These are phyloP conservation scores for Biscutella laevigata DNA, from an alignment of 441 rosid species.

Conservation along the genomic window DNA sequence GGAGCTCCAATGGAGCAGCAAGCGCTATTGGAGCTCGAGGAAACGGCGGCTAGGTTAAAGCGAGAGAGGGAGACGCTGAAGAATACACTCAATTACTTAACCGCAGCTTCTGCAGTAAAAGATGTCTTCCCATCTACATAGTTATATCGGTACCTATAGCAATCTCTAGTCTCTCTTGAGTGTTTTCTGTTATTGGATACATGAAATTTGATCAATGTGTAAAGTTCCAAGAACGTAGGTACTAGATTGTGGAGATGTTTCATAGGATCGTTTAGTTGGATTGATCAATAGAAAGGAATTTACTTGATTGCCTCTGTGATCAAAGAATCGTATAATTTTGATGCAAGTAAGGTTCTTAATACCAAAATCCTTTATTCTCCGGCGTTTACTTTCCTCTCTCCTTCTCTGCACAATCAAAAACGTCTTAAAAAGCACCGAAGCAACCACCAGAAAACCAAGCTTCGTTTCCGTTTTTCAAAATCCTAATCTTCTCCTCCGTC, in stretches of 20 bases:
- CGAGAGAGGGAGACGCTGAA: slow-evolving; percentile 85
- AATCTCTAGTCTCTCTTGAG: background rate
- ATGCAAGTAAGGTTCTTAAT: background rate
- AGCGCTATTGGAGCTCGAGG: slow-evolving; percentile 80
- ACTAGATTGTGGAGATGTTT: slow-evolving; percentile 12
- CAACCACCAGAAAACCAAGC: slow-evolving; percentile 7
- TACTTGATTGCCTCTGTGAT: background rate
- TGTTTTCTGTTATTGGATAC: slow-evolving; percentile 6
- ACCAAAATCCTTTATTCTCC: background rate
- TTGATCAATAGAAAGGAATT: background rate
- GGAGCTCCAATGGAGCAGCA: slow-evolving; percentile 93
- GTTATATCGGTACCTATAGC: background rate
- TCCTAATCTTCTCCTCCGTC: slow-evolving; percentile 18
- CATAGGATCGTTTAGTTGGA: slow-evolving; percentile 17
- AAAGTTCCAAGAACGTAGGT: slow-evolving; percentile 15
- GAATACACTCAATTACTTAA: slow-evolving; percentile 81
- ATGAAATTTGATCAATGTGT: slow-evolving; percentile 3
- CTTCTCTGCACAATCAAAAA: slow-evolving; percentile 24
- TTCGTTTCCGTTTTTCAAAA: slow-evolving; percentile 23
- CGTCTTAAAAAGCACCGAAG: slow-evolving; percentile 15
- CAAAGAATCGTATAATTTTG: background rate
- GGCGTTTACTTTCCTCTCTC: slow-evolving; percentile 23
- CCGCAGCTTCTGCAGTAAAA: slow-evolving; percentile 89
- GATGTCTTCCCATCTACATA: slow-evolving; percentile 70
- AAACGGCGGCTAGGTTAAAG: slow-evolving; percentile 72